phyloP scores from a whole-genome alignment of 257 asterid species.

The Nicotiana undulata region DNA sequence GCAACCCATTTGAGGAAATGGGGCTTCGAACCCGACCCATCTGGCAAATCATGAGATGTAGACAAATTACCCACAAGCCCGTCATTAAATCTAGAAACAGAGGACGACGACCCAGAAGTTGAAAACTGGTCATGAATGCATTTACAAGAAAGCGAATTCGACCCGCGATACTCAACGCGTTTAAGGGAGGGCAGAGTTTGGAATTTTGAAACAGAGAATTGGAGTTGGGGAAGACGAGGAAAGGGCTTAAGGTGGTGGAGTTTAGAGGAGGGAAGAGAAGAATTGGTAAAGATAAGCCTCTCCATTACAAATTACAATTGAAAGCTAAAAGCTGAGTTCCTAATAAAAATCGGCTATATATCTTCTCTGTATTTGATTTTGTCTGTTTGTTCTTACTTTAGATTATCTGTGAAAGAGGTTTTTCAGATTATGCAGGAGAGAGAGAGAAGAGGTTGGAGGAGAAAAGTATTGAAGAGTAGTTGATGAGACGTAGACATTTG shows the following conservation, averaged over 20 bases:
- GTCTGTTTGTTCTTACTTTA: neutral
- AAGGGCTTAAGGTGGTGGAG: constrained; percentile 22
- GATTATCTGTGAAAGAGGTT: neutral
- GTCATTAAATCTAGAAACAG: neutral
- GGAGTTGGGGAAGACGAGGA: constrained; percentile 36
- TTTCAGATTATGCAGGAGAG: neutral
- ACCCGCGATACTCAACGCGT: constrained; percentile 16
- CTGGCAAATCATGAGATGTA: constrained; percentile 18
- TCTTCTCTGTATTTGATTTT: neutral
- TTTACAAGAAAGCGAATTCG: constrained; percentile 30
- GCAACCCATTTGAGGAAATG: constrained; percentile 24
- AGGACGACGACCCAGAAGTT: constrained; percentile 4
- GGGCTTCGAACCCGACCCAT: constrained; percentile 31
- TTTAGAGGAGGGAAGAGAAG: constrained; percentile 41
- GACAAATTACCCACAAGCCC: constrained; percentile 15
- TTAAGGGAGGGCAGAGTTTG: constrained; percentile 6
- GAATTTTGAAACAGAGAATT: constrained; percentile 21
- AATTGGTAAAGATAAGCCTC: constrained; percentile 53
- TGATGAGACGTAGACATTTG: neutral
- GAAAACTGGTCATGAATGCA: constrained; percentile 15
- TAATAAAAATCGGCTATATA: neutral
- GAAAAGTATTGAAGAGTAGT: neutral
- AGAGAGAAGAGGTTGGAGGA: neutral
- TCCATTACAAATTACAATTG: constrained; percentile 32
- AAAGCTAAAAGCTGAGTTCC: neutral